Percentiles rank a stretch among this genome's conserved stretches.
Evolutionary conservation across 2,329 filamentous ascomycete genomes (phyloP).

Genomic region (Aspergillus eucalypticola): DNA sequence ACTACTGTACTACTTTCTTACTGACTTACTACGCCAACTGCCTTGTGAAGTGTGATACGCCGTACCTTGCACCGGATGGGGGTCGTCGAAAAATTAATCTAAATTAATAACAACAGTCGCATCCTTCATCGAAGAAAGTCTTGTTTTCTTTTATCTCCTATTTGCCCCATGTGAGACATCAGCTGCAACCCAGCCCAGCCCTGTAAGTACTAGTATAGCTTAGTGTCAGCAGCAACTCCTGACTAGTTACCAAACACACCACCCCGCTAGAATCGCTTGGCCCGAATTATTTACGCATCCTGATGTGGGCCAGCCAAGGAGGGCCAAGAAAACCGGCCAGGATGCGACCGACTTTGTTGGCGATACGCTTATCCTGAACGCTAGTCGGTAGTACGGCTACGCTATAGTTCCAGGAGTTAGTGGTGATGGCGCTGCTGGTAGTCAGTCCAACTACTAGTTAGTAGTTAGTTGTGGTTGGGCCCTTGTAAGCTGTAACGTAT

Average conservation of each 20-base stretch:
- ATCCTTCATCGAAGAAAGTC: neutral
- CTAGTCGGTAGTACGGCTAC: slow-evolving; percentile 14
- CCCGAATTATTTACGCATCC: slow-evolving; percentile 13
- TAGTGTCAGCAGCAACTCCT: slow-evolving; percentile 11
- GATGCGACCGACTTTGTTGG: slow-evolving; percentile 32
- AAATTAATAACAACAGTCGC: neutral
- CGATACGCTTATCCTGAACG: slow-evolving; percentile 35
- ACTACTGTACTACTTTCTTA: too few relatives aligned
- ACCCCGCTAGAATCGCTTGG: slow-evolving; percentile 4
- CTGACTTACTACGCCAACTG: too few relatives aligned
- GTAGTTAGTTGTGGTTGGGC: neutral
- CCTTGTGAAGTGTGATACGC: too few relatives aligned
- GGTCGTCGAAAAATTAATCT: neutral
- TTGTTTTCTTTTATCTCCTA: slow-evolving; percentile 23
- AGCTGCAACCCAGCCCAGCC: slow-evolving; percentile 22
- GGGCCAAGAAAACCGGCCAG: slow-evolving; percentile 27
- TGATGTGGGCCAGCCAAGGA: slow-evolving; percentile 21
- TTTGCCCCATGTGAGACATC: slow-evolving; percentile 30
- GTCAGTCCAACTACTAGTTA: neutral
- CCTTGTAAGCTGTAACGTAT: too few relatives aligned
- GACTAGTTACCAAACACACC: neutral
- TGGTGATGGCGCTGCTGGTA: too few relatives aligned
- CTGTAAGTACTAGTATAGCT: slow-evolving; percentile 7
- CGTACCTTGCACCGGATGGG: too few relatives aligned
- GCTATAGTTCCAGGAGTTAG: slow-evolving; percentile 12